Evolutionary conservation across 192 early-diverging fungal species (phyloP), one percentile per base, ranked within the genome.

Genomic region (Backusella morwellensis): DNA sequence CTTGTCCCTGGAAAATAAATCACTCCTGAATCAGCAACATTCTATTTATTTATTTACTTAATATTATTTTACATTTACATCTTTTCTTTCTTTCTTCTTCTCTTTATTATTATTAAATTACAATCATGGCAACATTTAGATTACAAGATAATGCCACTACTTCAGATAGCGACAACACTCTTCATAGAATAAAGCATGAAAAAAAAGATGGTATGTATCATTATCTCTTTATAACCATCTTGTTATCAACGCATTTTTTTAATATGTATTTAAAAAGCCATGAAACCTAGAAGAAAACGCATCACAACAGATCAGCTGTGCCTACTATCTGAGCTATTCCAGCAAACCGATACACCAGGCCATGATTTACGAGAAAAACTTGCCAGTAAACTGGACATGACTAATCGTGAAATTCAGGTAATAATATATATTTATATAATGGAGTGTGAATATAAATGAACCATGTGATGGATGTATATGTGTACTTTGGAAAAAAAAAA

Each of bases 341-440:
- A 88, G 6, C 86, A 89, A 68, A 92, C 91, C 11, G 93, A 94
- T 81, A 94, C 93, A 3, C 93, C 93, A 6, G 89, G 86, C 15
- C 89, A 91, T 77, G 93, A 94, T 76, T 83, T 93, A 41, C 88
- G 93, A 42, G 93, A 93, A 75, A 88, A 83, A 59, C 85, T 93
- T 17, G 90, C 93, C 6, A 90, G 91, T 73, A 86, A 91, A 80
- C 84, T 94, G 32, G 84, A 83, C 69, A 94, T 94, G 93, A 91
- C 92, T 26, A 93, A 92, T 74, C 86, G 93, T 66, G 93, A 94
- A 80, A 89, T 95, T 69, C 93, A 95, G 88, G 89, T 90, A 85
- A 12, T 29, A n/a, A 34, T 11, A 59, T 59, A 8, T 32, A 32
- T 66, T 8, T 35, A 21, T 63, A 66, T 36, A 77, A 21, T 41